phyloP scores from a whole-genome alignment of 202 grass and related monocot genomes.

The Musa balbisiana region DNA sequence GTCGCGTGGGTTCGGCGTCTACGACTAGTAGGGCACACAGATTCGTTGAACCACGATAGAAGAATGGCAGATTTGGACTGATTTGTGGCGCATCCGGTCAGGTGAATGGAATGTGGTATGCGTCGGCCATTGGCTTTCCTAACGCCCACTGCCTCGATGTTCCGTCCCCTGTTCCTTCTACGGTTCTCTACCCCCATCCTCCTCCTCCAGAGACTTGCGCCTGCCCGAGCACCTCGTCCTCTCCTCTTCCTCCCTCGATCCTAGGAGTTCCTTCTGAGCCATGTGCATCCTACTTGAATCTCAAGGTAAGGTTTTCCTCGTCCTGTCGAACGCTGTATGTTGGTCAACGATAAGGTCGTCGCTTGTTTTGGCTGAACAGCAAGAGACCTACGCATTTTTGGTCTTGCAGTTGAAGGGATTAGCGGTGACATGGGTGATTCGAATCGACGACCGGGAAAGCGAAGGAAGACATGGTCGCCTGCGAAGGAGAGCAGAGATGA shows the following conservation, averaged over 20 bases:
- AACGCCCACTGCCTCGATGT: background rate
- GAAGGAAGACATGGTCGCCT: background rate
- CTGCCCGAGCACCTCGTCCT: too few relatives aligned
- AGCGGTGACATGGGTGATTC: background rate
- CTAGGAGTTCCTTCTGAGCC: background rate
- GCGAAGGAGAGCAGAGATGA: background rate
- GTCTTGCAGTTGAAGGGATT: background rate
- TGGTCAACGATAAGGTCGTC: too few relatives aligned
- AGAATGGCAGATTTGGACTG: background rate
- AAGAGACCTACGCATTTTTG: too few relatives aligned
- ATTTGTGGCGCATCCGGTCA: background rate
- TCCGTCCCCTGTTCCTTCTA: background rate
- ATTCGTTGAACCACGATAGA: background rate
- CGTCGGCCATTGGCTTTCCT: background rate
- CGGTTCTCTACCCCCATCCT: too few relatives aligned
- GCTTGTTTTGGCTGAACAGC: too few relatives aligned
- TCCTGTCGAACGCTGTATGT: too few relatives aligned
- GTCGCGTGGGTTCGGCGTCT: too few relatives aligned
- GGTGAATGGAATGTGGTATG: background rate
- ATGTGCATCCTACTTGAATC: background rate
- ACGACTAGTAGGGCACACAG: background rate
- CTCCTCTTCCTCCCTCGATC: background rate
- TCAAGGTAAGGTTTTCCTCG: background rate
- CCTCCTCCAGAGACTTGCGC: too few relatives aligned
- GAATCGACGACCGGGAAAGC: background rate